Evolutionary conservation across 192 early-diverging fungal genomes (phyloP), one percentile per base, ranked within the genome.

Genomic region (Backusella sp.): DNA sequence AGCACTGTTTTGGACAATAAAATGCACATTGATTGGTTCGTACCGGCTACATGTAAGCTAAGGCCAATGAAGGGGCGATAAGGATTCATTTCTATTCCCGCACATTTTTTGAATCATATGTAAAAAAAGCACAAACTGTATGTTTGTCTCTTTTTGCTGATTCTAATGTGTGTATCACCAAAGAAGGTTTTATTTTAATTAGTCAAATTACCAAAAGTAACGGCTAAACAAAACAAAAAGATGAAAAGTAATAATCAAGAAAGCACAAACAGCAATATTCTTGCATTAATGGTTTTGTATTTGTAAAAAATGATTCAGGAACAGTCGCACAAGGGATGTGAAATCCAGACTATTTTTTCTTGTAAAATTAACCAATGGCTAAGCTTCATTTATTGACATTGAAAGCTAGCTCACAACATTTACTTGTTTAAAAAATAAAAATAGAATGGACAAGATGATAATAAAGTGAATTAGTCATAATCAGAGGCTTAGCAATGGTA

Each of bases 241-340:
- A 49, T n/a, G 6, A 49, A 49, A n/a, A 49, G 17, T 49, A 49
- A 49, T 19, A 49, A 49, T 6, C 12, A 44, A 19, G 17, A 49
- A 49, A 49, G 6, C 6, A 49, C 15, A 49, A 49, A 1, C 46
- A 49, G 17, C 46, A 49, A 49, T 49, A 49, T 49, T 56, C 56
- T 62, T 62, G 56, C 56, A 62, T 62, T 62, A 62, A 62, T 62
- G 11, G 28, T 62, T 62, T 62, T 62, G 2, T 26, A 62, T 26
- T 14, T 62, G 56, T 62, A 62, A 62, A 62, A 62, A 28, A 62
- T 62, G 21, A 62, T 62, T 62, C 56, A 62, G 56, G 56, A 28
- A 62, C 56, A 28, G 23, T 62, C 11, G 21, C 23, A 23, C 56
- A 28, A 28, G 11, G 9, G 26, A 62, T 28, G 26, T 28, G 56